phyloP scores from a whole-genome alignment of 495 filamentous ascomycete species.

The Penicillium cataractarum region DNA sequence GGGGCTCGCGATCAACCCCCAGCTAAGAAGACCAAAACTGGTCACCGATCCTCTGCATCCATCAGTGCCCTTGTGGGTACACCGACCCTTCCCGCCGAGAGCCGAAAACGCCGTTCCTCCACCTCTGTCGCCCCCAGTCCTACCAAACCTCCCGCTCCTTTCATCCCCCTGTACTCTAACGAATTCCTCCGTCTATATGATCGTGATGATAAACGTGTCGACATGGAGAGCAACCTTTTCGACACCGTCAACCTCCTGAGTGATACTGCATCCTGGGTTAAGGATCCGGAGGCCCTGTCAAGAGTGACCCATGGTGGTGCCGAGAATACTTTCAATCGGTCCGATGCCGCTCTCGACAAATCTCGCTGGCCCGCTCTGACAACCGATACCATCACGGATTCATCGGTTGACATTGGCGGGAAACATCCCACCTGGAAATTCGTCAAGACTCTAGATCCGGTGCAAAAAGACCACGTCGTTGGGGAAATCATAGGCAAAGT shows the following conservation, averaged over 20 bases:
- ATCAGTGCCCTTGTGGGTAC: slow-evolving; percentile 58
- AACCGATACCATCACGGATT: slow-evolving; percentile 51
- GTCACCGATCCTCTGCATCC: slow-evolving; percentile 73
- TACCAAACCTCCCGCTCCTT: slow-evolving; percentile 51
- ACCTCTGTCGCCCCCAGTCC: slow-evolving; percentile 54
- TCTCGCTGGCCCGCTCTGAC: slow-evolving; percentile 52
- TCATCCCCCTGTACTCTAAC: slow-evolving; percentile 61
- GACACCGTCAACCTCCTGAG: slow-evolving; percentile 68
- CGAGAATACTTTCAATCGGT: slow-evolving; percentile 54
- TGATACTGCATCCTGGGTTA: slow-evolving; percentile 72
- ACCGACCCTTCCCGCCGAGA: slow-evolving; percentile 39
- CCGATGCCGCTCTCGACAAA: slow-evolving; percentile 58
- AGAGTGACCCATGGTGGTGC: slow-evolving; percentile 45
- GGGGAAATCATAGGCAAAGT: slow-evolving; percentile 88
- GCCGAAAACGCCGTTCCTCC: slow-evolving; percentile 58
- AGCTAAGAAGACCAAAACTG: slow-evolving; percentile 74
- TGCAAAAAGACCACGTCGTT: slow-evolving; percentile 69
- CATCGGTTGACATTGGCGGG: slow-evolving; percentile 46
- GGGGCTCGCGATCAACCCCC: slow-evolving; percentile 58
- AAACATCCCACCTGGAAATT: slow-evolving; percentile 67
- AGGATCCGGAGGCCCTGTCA: slow-evolving; percentile 56
- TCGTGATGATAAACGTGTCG: slow-evolving; percentile 53
- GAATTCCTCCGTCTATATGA: slow-evolving; percentile 75
- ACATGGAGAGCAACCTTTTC: slow-evolving; percentile 62
- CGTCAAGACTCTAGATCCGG: slow-evolving; percentile 63